Evolutionary conservation across 1,284 basidiomycete species (phyloP).

Genomic region (Ceratobasidium theobromae): DNA sequence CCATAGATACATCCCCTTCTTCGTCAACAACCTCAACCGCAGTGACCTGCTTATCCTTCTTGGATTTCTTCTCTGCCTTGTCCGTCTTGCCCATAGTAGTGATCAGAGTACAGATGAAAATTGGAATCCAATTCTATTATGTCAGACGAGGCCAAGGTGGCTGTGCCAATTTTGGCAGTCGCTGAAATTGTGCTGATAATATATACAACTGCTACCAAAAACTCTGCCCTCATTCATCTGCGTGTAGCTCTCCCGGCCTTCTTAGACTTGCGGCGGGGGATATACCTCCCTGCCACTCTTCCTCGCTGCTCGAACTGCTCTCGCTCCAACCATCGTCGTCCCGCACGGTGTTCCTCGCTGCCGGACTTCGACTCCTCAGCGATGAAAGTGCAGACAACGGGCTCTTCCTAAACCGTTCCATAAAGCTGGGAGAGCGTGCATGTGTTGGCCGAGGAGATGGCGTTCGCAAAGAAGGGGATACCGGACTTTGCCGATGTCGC

Average conservation of each 20-base stretch:
- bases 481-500: background rate
- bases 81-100: conserved; percentile 58
- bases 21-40: conserved; percentile 39
- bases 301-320: conserved; percentile 19
- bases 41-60: conserved; percentile 42
- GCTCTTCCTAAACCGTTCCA: conserved; percentile 25
- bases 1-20: conserved; percentile 38
- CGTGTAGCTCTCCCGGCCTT: background rate
- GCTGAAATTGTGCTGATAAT: background rate
- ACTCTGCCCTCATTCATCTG: too few relatives aligned
- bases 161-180: background rate
- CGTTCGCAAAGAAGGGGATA: background rate
- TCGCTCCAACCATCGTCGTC: conserved; percentile 30
- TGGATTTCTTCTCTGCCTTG: conserved; percentile 63
- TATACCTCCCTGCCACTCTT: conserved; percentile 22
- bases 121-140: conserved; percentile 24
- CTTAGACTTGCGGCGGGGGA: conserved; percentile 28
- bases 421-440: conserved; percentile 14
- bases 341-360: conserved; percentile 14
- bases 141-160: conserved; percentile 15
- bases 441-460: conserved; percentile 14
- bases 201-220: background rate
- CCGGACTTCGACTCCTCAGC: conserved; percentile 15
- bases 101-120: conserved; percentile 26
- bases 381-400: conserved; percentile 23